These are phyloP conservation scores for Candida tallmaniae DNA, from an alignment of 805 yeast genomes.

Conservation along the genomic window DNA sequence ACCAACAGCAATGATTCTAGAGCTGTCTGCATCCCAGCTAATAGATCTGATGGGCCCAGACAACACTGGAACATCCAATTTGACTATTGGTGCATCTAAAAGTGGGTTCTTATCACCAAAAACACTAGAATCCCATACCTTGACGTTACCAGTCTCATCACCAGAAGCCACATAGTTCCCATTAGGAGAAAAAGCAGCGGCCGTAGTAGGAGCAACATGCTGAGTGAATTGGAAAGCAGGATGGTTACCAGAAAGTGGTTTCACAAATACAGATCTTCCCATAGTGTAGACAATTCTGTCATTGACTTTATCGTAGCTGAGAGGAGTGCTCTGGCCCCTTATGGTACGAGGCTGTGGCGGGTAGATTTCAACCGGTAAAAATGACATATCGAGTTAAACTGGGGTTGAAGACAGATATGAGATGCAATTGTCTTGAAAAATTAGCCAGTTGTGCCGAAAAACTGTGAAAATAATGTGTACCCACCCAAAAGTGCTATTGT, in stretches of 20 bases:
- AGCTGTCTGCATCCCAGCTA: constrained; percentile 88
- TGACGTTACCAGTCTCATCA: constrained; percentile 84
- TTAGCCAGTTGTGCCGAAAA: too few species aligned
- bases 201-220: constrained; percentile 71
- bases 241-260: constrained; percentile 55
- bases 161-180: constrained; percentile 91
- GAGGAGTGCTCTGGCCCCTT: constrained; percentile 63
- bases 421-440: too few species aligned
- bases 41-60: constrained; percentile 78
- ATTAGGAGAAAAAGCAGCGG: constrained; percentile 82
- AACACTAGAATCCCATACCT: constrained; percentile 68
- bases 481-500: too few species aligned
- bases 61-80: constrained; percentile 77
- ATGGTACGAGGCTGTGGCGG: constrained; percentile 81
- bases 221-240: constrained; percentile 62
- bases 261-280: constrained; percentile 74
- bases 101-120: constrained; percentile 30
- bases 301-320: constrained; percentile 68
- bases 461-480: too few species aligned
- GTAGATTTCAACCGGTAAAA: constrained; percentile 28
- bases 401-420: not conserved
- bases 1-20: constrained; percentile 89
- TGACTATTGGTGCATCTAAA: constrained; percentile 37
- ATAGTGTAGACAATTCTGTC: constrained; percentile 75
- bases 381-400: constrained; percentile 1